Percentiles rank a stretch among this genome's conserved stretches.
phyloP scores from a whole-genome alignment of 1,284 basidiomycete genomes.

The Leccinum pachyderme region DNA sequence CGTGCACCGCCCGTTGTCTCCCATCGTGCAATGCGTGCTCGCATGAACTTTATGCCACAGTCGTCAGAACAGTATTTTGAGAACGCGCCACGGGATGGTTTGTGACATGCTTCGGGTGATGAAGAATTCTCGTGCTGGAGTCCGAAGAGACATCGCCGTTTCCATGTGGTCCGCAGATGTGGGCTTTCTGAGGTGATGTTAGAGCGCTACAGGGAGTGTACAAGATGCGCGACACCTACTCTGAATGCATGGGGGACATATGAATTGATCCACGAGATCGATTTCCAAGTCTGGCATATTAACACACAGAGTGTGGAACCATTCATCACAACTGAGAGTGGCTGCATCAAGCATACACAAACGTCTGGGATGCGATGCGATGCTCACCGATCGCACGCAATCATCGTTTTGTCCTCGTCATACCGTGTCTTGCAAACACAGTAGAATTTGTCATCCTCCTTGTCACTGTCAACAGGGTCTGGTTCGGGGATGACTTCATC shows the following conservation, averaged over 20 bases:
- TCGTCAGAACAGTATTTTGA: slow-evolving; percentile 86
- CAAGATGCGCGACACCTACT: slow-evolving; percentile 47
- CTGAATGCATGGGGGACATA: slow-evolving; percentile 72
- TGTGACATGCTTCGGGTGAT: slow-evolving; percentile 68
- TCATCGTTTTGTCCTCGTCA: slow-evolving; percentile 82
- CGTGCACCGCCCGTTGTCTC: slow-evolving; percentile 57
- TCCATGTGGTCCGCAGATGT: slow-evolving; percentile 72
- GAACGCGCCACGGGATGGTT: slow-evolving; percentile 70
- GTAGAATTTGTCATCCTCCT: slow-evolving; percentile 75
- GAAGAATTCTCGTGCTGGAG: slow-evolving; percentile 57
- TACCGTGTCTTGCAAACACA: slow-evolving; percentile 81
- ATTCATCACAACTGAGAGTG: slow-evolving; percentile 73
- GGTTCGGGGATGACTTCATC: slow-evolving; percentile 44
- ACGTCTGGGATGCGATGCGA: not conserved
- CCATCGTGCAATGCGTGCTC: slow-evolving; percentile 58
- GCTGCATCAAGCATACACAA: slow-evolving; percentile 2
- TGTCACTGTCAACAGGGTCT: slow-evolving; percentile 54
- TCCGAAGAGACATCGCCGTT: slow-evolving; percentile 67
- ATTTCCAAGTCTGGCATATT: slow-evolving; percentile 73
- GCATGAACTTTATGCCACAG: slow-evolving; percentile 71
- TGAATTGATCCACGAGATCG: slow-evolving; percentile 83
- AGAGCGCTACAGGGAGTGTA: slow-evolving; percentile 2
- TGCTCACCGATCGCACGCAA: slow-evolving; percentile 81
- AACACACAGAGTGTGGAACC: slow-evolving; percentile 84
- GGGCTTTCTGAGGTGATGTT: slow-evolving; percentile 50